Evolutionary conservation across 1,284 basidiomycete species (phyloP).

Genomic region (Moesziomyces globuligerus): DNA sequence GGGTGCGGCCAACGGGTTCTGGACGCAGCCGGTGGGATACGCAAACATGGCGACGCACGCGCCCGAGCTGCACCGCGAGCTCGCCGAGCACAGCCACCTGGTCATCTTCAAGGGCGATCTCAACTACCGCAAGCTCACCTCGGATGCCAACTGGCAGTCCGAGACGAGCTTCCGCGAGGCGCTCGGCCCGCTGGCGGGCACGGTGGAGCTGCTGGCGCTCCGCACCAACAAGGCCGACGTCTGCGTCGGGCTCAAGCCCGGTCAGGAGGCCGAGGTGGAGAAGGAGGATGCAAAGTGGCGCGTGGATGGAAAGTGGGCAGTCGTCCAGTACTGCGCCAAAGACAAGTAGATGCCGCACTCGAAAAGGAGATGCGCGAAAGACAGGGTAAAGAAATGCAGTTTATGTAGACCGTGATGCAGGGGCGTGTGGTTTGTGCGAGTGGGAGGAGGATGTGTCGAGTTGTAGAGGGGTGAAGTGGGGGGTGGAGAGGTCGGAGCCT

Average conservation of each 20-base stretch:
- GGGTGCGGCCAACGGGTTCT: conserved; percentile 51
- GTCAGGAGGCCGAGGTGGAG: conserved; percentile 47
- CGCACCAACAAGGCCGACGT: conserved; percentile 93
- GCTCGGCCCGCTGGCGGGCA: conserved; percentile 77
- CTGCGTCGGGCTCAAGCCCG: conserved; percentile 58
- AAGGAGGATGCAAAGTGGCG: conserved; percentile 58
- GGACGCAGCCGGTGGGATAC: conserved; percentile 57
- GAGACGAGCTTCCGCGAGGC: conserved; percentile 82
- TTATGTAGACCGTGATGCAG: no score
- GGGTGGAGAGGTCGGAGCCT: conserved; percentile 17
- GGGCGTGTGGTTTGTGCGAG: no score
- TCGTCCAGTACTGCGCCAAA: conserved; percentile 48
- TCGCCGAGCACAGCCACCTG: conserved; percentile 74
- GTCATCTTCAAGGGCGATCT: conserved; percentile 97
- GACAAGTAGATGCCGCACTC: conserved; percentile 26
- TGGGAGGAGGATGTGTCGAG: background rate
- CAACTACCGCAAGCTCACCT: conserved; percentile 76
- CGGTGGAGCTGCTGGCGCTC: conserved; percentile 82
- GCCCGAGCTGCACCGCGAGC: conserved; percentile 73
- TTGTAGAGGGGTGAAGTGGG: conserved; percentile 26
- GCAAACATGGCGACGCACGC: conserved; percentile 68
- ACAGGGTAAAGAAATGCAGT: background rate
- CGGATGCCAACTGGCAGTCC: conserved; percentile 87
- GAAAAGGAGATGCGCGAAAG: background rate
- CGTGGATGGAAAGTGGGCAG: conserved; percentile 60